Evolutionary conservation across 169 alveolate genomes (phyloP), one percentile per base, ranked within the genome.

Genomic region (Plasmodium relictum): DNA sequence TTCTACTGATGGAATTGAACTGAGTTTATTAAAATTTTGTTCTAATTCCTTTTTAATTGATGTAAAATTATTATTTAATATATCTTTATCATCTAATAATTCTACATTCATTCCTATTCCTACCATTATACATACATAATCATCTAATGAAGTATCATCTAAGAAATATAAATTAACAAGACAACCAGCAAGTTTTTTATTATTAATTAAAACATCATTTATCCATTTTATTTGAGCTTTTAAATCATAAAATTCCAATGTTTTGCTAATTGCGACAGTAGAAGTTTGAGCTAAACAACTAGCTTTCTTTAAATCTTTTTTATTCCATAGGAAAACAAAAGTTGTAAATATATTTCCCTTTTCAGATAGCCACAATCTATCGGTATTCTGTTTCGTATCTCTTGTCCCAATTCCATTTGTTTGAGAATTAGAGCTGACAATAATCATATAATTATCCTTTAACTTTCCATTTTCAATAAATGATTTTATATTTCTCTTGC

Each of bases 71-170:
- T 65, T 37, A 10, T 10, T 7, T 62, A 78, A 44, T 0, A 78
- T 37, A 42, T 78, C 48, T 4, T 20, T 20, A 22, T 65, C 66
- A 65, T 50, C 89, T 2, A 16, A 63, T 50, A 78, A 58, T 41
- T 66, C 39, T 78, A 78, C 22, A 54, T 78, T 78, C n/a, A 78
- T 63, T 5, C 89, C 89, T 48, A 58, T 78, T 2, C 89, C 89
- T 20, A 48, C 31, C 66, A 78, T 78, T 39, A 78, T 52, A 78
- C 76, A 78, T 0, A 65, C 89, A 58, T 78, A 48, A 5, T 42
- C 14, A 20, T 31, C 59, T 58, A n/a, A 14, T 65, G 39, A 31
- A 54, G 63, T 3, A 54, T 54, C 63, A 54, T 54, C 63, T 54
- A 54, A 54, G 22, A 56, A 45, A 44, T 31, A 42, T 48, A 85